Conservation (phyloP, 1,139 yeast species). For the Tardiomyces blankii region DNA sequence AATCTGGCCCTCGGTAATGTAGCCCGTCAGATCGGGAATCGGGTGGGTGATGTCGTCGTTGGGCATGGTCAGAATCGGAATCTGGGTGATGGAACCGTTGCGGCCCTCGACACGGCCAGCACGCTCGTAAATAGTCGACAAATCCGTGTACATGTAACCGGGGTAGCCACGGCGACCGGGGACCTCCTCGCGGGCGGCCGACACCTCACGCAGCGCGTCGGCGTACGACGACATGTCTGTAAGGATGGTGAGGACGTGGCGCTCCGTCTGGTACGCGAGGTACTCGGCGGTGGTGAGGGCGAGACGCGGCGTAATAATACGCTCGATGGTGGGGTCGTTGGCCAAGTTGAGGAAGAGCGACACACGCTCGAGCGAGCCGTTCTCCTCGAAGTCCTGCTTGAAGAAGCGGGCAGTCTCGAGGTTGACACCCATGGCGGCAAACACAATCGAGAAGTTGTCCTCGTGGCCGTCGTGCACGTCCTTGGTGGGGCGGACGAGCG, state of each 20-base stretch:
- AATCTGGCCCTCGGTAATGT: constrained; percentile 98
- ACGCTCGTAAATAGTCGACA: constrained; percentile 96
- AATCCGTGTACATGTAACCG: constrained; percentile 99
- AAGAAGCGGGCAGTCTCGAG: constrained; percentile 86
- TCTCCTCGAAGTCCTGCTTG: constrained; percentile 98
- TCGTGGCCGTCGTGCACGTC: constrained; percentile 99
- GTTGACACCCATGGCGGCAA: constrained; percentile 98
- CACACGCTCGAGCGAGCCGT: constrained; percentile 96
- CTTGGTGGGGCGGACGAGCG: constrained; percentile 96
- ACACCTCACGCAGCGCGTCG: constrained; percentile 98
- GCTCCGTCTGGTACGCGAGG: constrained; percentile 96
- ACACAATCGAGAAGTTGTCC: constrained; percentile 96
- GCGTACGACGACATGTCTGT: constrained; percentile 99
- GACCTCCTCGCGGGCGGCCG: constrained; percentile 99
- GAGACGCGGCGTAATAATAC: constrained; percentile 97
- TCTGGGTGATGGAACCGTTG: constrained; percentile 97
- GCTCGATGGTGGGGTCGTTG: constrained; percentile 98
- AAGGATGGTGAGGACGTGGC: constrained; percentile 94
- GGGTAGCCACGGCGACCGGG: constrained; percentile 99
- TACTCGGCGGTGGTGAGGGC: constrained; percentile 99
- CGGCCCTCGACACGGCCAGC: constrained; percentile 99
- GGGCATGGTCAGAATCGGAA: constrained; percentile 98
- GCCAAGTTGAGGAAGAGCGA: constrained; percentile 94
- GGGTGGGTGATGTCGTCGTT: constrained; percentile 99
- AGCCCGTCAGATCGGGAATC: constrained; percentile 98